A percentile compares a stretch with the other conserved stretches of the same genome.
Evolutionary conservation across 306 rosid genomes (phyloP).

Genomic region (Dicorynia guianensis): DNA sequence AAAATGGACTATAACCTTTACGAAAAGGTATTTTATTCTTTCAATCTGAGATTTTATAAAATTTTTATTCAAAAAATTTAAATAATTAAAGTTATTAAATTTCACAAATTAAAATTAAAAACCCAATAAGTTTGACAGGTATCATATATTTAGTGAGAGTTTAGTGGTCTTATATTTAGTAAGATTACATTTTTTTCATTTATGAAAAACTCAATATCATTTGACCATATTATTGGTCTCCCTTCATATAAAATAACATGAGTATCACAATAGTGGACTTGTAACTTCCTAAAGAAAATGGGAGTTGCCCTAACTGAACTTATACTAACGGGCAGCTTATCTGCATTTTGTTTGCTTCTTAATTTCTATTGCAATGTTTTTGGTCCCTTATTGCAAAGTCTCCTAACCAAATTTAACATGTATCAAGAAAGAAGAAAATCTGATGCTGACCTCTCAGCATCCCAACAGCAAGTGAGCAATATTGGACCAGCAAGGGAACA

Average conservation of each 20-base stretch:
- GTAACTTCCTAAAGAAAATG: neutral
- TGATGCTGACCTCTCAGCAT: neutral
- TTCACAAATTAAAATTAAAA: too few relatives aligned
- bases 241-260: conserved; percentile 21
- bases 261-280: neutral
- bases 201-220: conserved; percentile 34
- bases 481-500: too few relatives aligned
- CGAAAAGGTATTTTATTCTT: too few relatives aligned
- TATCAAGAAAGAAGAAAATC: neutral
- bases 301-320: neutral
- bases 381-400: too few relatives aligned
- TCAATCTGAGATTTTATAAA: too few relatives aligned
- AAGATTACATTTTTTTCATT: neutral
- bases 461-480: neutral
- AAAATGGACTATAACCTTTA: too few relatives aligned
- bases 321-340: neutral
- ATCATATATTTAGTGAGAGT: too few relatives aligned
- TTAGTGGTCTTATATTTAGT: too few relatives aligned
- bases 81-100: too few relatives aligned
- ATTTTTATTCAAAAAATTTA: too few relatives aligned
- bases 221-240: conserved; percentile 1
- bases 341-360: conserved; percentile 2
- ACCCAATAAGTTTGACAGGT: too few relatives aligned
- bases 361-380: too few relatives aligned
- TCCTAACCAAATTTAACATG: neutral